A percentile compares a stretch with the other conserved stretches of the same genome.
Conservation (phyloP, 2,329 filamentous ascomycete species). For the Cladosporium sp. region DNA sequence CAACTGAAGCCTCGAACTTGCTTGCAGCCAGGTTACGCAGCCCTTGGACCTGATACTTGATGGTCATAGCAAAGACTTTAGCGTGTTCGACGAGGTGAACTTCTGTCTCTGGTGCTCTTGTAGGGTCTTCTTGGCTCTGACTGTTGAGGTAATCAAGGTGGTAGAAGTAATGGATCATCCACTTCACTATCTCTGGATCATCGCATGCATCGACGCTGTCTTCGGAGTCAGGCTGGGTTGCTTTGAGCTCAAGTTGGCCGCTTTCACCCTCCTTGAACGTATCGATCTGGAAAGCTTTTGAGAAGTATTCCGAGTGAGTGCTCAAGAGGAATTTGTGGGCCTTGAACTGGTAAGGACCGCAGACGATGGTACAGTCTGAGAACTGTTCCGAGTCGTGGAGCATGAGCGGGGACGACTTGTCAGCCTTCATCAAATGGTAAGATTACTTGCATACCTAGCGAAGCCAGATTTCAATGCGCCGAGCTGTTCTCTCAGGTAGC, state of each 20-base stretch:
- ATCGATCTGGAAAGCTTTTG: constrained; percentile 15
- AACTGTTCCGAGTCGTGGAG: constrained; percentile 21
- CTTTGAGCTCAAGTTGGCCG: constrained; percentile 13
- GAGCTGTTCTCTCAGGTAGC: background rate
- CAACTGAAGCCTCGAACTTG: constrained; percentile 36
- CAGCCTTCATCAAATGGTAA: background rate
- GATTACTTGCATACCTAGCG: background rate
- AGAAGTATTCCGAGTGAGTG: constrained; percentile 37
- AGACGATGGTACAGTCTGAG: constrained; percentile 41
- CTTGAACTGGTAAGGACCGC: constrained; percentile 36
- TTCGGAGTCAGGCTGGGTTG: constrained; percentile 13
- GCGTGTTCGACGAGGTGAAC: constrained; percentile 32
- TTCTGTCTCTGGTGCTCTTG: constrained; percentile 13
- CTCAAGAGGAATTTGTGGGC: constrained; percentile 41
- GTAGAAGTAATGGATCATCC: constrained; percentile 29
- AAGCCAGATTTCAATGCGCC: background rate
- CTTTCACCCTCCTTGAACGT: background rate
- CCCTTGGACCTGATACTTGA: constrained; percentile 38
- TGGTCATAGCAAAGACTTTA: constrained; percentile 41
- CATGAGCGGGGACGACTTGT: constrained; percentile 2
- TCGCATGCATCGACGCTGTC: constrained; percentile 17
- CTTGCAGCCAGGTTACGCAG: constrained; percentile 36
- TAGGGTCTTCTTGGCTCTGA: background rate
- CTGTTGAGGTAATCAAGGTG: constrained; percentile 21
- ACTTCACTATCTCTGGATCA: constrained; percentile 22